Conservation (phyloP, 2,329 filamentous ascomycete genomes). For the Fusarium pseudocircinatum region DNA sequence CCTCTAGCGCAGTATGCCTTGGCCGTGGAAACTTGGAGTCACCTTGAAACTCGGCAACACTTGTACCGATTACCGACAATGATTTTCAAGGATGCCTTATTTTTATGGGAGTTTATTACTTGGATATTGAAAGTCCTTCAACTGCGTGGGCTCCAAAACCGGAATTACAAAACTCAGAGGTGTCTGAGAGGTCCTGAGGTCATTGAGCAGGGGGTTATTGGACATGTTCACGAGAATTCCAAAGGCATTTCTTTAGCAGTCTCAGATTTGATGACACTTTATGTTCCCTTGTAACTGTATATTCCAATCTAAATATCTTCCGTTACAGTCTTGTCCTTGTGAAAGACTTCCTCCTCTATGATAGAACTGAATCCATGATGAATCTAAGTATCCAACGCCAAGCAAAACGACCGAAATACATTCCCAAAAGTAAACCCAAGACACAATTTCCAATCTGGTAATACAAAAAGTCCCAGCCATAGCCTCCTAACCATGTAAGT, state of each 20-base stretch:
- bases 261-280: neutral
- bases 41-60: neutral
- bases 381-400: conserved; percentile 4
- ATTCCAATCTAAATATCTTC: neutral
- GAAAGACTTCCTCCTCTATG: neutral
- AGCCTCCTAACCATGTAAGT: neutral
- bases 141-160: no score
- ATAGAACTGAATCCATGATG: neutral
- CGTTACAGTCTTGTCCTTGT: neutral
- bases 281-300: neutral
- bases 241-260: neutral
- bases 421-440: neutral
- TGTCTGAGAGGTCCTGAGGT: neutral
- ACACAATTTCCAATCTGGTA: neutral
- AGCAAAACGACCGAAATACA: neutral
- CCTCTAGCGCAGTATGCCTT: neutral
- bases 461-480: neutral
- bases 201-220: neutral
- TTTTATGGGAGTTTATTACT: neutral
- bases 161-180: neutral
- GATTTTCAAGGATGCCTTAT: neutral
- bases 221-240: neutral
- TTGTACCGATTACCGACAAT: neutral
- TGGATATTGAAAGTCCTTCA: neutral
- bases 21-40: neutral